Base-by-base conservation (phyloP, 306 rosid species). In the Citrullus amarus region DNA sequence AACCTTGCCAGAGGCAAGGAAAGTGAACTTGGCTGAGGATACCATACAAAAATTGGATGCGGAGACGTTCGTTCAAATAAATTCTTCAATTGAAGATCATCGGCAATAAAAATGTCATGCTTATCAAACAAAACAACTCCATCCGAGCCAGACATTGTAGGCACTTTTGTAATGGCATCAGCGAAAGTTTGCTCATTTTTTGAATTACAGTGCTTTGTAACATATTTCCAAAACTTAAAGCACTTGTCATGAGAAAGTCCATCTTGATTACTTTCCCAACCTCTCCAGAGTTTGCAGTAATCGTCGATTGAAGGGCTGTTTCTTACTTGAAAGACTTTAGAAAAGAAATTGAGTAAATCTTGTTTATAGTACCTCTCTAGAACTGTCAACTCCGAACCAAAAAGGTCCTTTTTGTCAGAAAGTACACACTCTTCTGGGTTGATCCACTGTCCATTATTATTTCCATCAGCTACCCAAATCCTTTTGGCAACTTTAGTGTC, bases 21-120 rank as follows among this genome's bases (percentile, higher is more conserved):
- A 34, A 80, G 82, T 81, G 81, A 22, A 74, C 84, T 84, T 34
- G 81, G 81, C 67, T 62, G 87, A 71, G 94, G 96, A 82, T 80
- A 86, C 94, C 96, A 93, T 16, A 89, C 96, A 80, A 93, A 91
- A 30, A 91, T 32, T 4, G 87, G 77, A 58, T 59, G 83, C 38
- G 78, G 50, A 69, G 76, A 80, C 10, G 4, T 61, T 32, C 79
- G 41, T 69, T 85, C 86, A 34, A 91, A 93, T 62, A 93, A 86
- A 50, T 85, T 85, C 86, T 86, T 88, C 82, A 93, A 38, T 41
- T 68, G 87, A 71, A 89, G 97, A 46, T 89, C 93, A 69, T 92
- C 96, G 16, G 90, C 88, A 73, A 93, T 79, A 67, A 88, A 93
- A 38, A 79, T 86, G 83, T 89, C 90, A 1, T 11, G 15, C 82